phyloP scores from a whole-genome alignment of 1,139 yeast species.

The Yamadazyma oceani region DNA sequence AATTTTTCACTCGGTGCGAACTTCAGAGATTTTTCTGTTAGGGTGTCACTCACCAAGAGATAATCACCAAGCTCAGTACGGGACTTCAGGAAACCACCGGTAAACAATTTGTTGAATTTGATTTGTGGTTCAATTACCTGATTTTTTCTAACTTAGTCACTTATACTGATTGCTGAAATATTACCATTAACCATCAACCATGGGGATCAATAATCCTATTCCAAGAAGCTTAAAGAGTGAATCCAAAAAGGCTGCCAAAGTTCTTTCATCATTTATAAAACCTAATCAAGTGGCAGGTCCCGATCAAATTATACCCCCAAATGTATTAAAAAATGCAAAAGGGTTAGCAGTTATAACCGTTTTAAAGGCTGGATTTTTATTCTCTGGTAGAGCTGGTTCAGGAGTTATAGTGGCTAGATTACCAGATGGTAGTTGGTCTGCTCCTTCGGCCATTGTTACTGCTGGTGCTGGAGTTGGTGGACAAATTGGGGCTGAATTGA shows the following conservation, averaged over 20 bases:
- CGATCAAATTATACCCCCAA: constrained; percentile 88
- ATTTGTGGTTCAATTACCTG: too few relatives aligned
- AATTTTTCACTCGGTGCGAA: background rate
- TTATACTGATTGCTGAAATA: background rate
- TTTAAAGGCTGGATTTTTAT: constrained; percentile 91
- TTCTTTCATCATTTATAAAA: constrained; percentile 83
- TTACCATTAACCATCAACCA: constrained; percentile 12
- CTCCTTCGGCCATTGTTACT: constrained; percentile 92
- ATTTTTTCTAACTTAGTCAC: too few relatives aligned
- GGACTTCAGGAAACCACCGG: too few relatives aligned
- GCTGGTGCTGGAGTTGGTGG: constrained; percentile 99
- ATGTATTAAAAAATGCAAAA: constrained; percentile 82
- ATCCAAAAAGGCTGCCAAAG: constrained; percentile 94
- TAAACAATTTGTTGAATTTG: too few relatives aligned
- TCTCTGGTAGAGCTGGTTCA: constrained; percentile 96
- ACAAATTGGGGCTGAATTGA: constrained; percentile 92
- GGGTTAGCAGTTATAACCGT: constrained; percentile 92
- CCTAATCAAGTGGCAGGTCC: constrained; percentile 95
- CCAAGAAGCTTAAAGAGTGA: constrained; percentile 89
- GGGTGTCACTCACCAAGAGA: too few relatives aligned
- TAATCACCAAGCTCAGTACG: too few relatives aligned
- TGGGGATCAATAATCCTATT: constrained; percentile 85
- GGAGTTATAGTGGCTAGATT: constrained; percentile 93
- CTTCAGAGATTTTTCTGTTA: too few relatives aligned
- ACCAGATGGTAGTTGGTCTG: constrained; percentile 97